Evolutionary conservation across 139 green algal species (phyloP), one percentile per base, ranked within the genome.

Genomic region (Ettlia oleoabundans): DNA sequence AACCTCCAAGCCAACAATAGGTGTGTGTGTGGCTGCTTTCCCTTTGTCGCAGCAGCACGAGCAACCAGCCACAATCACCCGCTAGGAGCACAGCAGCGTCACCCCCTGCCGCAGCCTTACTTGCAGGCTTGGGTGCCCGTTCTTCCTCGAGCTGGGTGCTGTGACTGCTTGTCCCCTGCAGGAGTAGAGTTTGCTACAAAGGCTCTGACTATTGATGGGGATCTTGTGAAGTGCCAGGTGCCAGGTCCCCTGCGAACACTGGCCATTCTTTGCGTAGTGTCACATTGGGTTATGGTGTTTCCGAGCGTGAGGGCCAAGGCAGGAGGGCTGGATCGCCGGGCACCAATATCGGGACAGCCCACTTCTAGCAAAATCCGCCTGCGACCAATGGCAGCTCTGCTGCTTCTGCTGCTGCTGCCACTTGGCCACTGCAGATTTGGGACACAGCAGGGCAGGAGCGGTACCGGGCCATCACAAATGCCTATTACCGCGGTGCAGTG

Each of bases 1-100:
- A 30, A 94, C 98, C 88, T 96, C 91, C 68, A 99, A 99, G 89
- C 96, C 94, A 41, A 99, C 96, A 19, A 99, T 99, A 78, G 96
- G 76, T 82, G 63, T n/a, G n/a, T n/a, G n/a, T n/a, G 52, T 63
- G 52, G 52, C 33, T n/a, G 65, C 33, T 43, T 47, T 13, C 30
- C 62, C 2, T 40, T 19, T 8, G 7, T 10, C 3, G 62, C 62
- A 35, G 28, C 62, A 68, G 58, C 63, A 37, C 63, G 6, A 28
- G 30, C n/a, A 9, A 28, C 41, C 41, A 5, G 28, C 28, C 28
- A 10, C 40, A n/a, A n/a, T n/a, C n/a, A n/a, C n/a, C n/a, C n/a
- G n/a, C n/a, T n/a, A n/a, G n/a, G n/a, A n/a, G n/a, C n/a, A n/a
- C n/a, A n/a, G n/a, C n/a, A n/a, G n/a, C n/a, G n/a, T n/a, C n/a